Evolutionary conservation across 257 asterid species (phyloP), one percentile per base, ranked within the genome.

Genomic region (Solanum peruvianum): DNA sequence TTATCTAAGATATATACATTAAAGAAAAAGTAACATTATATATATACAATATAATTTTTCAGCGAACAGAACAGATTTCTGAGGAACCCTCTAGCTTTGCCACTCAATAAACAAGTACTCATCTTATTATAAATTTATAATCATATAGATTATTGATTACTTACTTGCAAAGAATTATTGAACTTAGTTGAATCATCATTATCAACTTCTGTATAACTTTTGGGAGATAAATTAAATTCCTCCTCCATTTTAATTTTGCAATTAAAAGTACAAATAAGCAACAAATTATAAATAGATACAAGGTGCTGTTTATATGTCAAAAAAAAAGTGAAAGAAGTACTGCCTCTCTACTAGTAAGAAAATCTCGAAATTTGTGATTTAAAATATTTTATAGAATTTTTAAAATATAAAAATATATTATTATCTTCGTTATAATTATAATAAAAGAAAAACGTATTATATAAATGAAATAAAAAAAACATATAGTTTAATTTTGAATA

Each of bases 151-250:
- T 56, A 7, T 56, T 56, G 44, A 47, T 23, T 29, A 78, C 92
- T 87, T 23, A 94, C 98, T 85, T 87, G 87, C 11, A 94, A 88
- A 84, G 97, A 93, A 49, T 90, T 91, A 39, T 89, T 85, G 25
- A 94, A 93, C 23, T 84, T 75, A 52, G 90, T 88, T 58, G 85
- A 88, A 39, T 89, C 86, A 86, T 87, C 90, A 69, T 20, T 70
- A 83, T 91, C 91, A 37, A 62, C 80, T 78, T 86, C 89, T 49
- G 20, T 6, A 29, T 47, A 47, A 9, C 21, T 80, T 14, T 47
- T 47, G 2, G 67, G 39, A 7, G 52, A 83, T 39, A 23, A 56
- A 58, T 67, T 66, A 23, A 15, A 35, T 41, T 52, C 56, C 75
- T 86, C 83, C 47, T 49, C 73, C 10, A 33, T 73, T 49, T 3